Evolutionary conservation across 2,329 filamentous ascomycete species (phyloP).

Genomic region (Clathrospora elynae): DNA sequence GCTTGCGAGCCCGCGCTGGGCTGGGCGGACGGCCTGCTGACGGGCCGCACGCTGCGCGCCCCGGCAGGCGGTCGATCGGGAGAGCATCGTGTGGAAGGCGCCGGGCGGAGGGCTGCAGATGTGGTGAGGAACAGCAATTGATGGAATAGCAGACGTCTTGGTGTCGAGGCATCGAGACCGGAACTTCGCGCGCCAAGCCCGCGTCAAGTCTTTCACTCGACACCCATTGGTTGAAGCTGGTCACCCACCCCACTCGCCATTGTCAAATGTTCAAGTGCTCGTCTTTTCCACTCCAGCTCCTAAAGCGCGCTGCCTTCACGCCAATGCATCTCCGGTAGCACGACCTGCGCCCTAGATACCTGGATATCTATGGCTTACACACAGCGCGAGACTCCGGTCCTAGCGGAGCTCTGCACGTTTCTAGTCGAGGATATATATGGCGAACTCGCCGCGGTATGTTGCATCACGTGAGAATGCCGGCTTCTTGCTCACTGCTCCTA

Average conservation of each 20-base stretch:
- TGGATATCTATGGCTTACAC: constrained; percentile 48
- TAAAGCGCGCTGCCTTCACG: constrained; percentile 2
- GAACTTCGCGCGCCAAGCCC: constrained; percentile 16
- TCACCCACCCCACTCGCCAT: constrained; percentile 17
- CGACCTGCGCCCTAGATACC: constrained; percentile 37
- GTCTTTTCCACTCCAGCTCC: neutral
- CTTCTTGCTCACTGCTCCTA: constrained; percentile 49
- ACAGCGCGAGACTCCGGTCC: constrained; percentile 49
- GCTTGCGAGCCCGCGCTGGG: constrained; percentile 65
- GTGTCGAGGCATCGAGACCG: constrained; percentile 20
- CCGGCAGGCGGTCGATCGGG: constrained; percentile 68
- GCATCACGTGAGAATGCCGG: neutral
- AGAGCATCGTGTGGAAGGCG: constrained; percentile 63
- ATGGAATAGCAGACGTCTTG: constrained; percentile 36
- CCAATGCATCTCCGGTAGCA: constrained; percentile 44
- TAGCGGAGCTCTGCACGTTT: constrained; percentile 86
- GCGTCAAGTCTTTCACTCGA: constrained; percentile 12
- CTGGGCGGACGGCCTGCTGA: constrained; percentile 61
- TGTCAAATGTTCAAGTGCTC: constrained; percentile 11
- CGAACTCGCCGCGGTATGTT: constrained; percentile 81
- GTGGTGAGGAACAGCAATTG: constrained; percentile 57
- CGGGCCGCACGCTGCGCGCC: constrained; percentile 67
- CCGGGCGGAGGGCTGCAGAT: constrained; percentile 50
- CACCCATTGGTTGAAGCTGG: constrained; percentile 18
- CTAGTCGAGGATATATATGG: constrained; percentile 89